Evolutionary conservation across 2,329 filamentous ascomycete species (phyloP).

Genomic region (Stagonosporopsis cucurbitacearum): DNA sequence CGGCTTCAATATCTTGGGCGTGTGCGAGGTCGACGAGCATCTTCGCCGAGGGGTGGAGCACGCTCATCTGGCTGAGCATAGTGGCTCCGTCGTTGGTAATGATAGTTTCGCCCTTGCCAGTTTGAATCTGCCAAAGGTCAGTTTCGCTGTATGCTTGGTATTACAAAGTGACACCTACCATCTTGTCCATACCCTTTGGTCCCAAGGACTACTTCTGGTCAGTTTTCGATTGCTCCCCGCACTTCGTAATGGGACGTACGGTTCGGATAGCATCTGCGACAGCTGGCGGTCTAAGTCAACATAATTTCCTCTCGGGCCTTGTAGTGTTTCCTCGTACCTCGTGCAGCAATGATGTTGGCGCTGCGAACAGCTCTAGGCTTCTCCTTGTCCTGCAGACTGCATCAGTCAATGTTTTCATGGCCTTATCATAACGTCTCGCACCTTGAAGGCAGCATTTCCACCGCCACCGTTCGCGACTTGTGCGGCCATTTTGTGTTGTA

Average conservation of each 20-base stretch:
- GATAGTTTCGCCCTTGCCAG: slow-evolving; percentile 93
- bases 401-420: slow-evolving; percentile 50
- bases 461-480: slow-evolving; percentile 47
- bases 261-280: slow-evolving; percentile 98
- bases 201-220: slow-evolving; percentile 71
- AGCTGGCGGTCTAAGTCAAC: slow-evolving; percentile 61
- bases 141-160: background rate
- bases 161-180: slow-evolving; percentile 59
- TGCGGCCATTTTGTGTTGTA: slow-evolving; percentile 41
- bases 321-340: slow-evolving; percentile 66
- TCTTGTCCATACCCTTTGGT: slow-evolving; percentile 98
- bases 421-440: slow-evolving; percentile 35
- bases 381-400: slow-evolving; percentile 74
- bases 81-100: slow-evolving; percentile 99
- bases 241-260: slow-evolving; percentile 50
- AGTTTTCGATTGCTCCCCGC: slow-evolving; percentile 32
- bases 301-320: slow-evolving; percentile 26
- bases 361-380: slow-evolving; percentile 97
- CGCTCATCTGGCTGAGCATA: slow-evolving; percentile 98
- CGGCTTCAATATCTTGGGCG: slow-evolving; percentile 97
- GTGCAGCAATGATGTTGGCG: slow-evolving; percentile 94
- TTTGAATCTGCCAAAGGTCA: slow-evolving; percentile 69
- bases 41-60: slow-evolving; percentile 99
- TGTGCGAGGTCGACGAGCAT: slow-evolving; percentile 98
- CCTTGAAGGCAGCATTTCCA: slow-evolving; percentile 72